Evolutionary conservation across 164 flowering plant species (phyloP).

Genomic region (Vitis labrusca): DNA sequence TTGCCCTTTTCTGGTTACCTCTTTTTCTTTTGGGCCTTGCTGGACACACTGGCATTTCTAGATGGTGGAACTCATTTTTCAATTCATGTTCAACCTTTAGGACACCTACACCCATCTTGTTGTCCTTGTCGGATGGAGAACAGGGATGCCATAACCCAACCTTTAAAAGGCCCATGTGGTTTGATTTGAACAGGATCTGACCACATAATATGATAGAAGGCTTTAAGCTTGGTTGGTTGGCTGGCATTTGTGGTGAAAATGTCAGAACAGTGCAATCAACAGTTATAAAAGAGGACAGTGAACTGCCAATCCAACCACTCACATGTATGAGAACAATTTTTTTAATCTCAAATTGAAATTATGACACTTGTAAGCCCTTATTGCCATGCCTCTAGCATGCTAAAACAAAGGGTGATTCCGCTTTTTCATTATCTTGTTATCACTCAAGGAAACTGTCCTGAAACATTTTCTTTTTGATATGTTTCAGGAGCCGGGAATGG

Average conservation of each 20-base stretch:
- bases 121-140: neutral
- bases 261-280: neutral
- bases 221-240: neutral
- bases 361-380: no score
- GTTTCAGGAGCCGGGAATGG: constrained; percentile 88
- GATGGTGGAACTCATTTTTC: no score
- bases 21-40: no score
- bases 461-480: neutral
- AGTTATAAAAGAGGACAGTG: neutral
- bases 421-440: neutral
- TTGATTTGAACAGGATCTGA: neutral
- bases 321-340: no score
- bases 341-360: no score
- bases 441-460: neutral
- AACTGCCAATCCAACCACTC: no score
- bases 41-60: no score
- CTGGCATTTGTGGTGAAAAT: neutral
- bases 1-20: no score
- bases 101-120: neutral
- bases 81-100: neutral
- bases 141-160: neutral
- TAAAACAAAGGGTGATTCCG: neutral
- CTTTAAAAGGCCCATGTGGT: neutral
- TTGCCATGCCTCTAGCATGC: no score
- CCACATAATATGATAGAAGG: neutral